Evolutionary conservation across 2,329 filamentous ascomycete genomes (phyloP), one percentile per base, ranked within the genome.

Genomic region (Leptographium lundbergii): DNA sequence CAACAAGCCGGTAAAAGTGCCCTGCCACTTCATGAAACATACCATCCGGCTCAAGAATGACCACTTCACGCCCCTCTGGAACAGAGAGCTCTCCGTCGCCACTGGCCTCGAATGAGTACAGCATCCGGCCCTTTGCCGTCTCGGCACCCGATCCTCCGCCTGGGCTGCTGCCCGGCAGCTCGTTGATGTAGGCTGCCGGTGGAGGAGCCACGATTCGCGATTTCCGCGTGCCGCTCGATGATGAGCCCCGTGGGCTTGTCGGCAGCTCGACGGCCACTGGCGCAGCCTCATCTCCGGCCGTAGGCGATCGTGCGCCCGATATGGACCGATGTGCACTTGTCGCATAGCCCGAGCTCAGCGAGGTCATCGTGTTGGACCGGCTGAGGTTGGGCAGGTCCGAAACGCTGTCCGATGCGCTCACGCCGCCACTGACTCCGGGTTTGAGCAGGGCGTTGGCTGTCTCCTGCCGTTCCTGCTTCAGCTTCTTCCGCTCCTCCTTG

Each of bases 401-500:
- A 19, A 80, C 74, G 42, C 80, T 77, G 22, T 77, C 73, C 17
- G 74, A 68, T 10, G 63, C 48, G 47, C 63, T 63, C 22, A 22
- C 14, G n/a, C 11, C 25, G 42, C 45, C 22, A 54, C 29, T 17
- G 25, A 39, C 29, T n/a, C 73, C 74, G 0, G 81, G 76, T 48
- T 75, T 76, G 7, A 82, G 70, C 27, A 81, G 69, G 36, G 82
- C 74, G 67, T 86, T 88, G 14, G 91, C 87, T 5, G 85, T 79
- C 61, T 88, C 86, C 73, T 97, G 92, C 61, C 91, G 82, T 69
- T 91, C 87, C 50, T 81, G 80, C 73, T 97, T 97, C 65, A 95
- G 79, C 67, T 91, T 95, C 77, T 96, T 99, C 75, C 86, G 91
- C 67, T 96, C 91, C 63, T 97, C 94, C 72, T 97, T 99, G 63